phyloP scores from a whole-genome alignment of 495 filamentous ascomycete genomes.

The Platismatia glauca region DNA sequence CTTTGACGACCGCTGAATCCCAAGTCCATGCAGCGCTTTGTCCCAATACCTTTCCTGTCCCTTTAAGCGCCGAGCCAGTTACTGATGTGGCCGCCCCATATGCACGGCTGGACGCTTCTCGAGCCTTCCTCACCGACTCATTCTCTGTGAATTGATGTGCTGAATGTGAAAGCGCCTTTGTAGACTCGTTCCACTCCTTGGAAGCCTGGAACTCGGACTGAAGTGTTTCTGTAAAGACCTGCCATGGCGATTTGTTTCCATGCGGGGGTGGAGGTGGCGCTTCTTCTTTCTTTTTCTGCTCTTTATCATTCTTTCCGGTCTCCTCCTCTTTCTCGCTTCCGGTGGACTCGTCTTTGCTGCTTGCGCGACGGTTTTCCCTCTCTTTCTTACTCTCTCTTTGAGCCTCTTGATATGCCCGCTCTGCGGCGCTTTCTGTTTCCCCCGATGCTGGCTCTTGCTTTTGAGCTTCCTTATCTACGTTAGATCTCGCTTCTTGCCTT shows the following conservation, averaged over 20 bases:
- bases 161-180: constrained; percentile 80
- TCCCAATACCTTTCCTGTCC: constrained; percentile 76
- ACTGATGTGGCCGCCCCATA: constrained; percentile 65
- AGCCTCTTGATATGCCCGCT: constrained; percentile 19
- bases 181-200: constrained; percentile 98
- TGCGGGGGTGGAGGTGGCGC: constrained; percentile 83
- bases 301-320: constrained; percentile 39
- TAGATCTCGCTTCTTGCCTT: background rate
- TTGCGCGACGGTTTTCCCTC: constrained; percentile 1
- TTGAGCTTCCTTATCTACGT: constrained; percentile 21
- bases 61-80: constrained; percentile 69
- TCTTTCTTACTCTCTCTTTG: constrained; percentile 13
- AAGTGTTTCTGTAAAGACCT: constrained; percentile 95
- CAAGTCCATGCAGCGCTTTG: constrained; percentile 92
- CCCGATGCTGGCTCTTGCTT: constrained; percentile 26
- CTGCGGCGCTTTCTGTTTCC: constrained; percentile 25
- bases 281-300: constrained; percentile 61
- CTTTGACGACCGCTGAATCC: constrained; percentile 89
- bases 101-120: constrained; percentile 74
- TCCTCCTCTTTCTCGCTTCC: constrained; percentile 40
- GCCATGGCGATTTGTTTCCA: constrained; percentile 95
- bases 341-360: constrained; percentile 33
- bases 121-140: constrained; percentile 78
- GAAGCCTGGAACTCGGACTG: constrained; percentile 88
- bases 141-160: constrained; percentile 91